Evolutionary conservation across 805 yeast species (phyloP).

Genomic region (Ogataea paraovalis): DNA sequence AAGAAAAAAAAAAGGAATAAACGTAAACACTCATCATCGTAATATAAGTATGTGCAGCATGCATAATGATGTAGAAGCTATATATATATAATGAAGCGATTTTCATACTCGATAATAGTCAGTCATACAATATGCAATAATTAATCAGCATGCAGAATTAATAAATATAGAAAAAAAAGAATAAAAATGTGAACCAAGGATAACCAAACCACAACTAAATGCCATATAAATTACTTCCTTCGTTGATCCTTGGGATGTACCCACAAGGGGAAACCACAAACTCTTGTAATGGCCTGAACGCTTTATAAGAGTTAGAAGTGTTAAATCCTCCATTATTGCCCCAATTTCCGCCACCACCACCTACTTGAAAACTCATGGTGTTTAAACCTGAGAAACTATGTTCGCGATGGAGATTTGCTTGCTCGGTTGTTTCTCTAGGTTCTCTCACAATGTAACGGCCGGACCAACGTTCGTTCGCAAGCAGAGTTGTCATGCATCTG

Average conservation of each 20-base stretch:
- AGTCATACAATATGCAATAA: too few species aligned
- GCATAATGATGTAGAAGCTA: too few species aligned
- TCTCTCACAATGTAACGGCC: slow-evolving; percentile 29
- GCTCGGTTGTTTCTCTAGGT: slow-evolving; percentile 1
- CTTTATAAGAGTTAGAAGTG: slow-evolving; percentile 8
- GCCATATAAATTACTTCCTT: slow-evolving; percentile 5
- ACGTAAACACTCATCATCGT: too few species aligned
- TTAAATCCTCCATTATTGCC: slow-evolving; percentile 4
- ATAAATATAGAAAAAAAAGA: too few species aligned
- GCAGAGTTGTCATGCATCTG: slow-evolving; percentile 32
- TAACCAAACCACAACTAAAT: too few species aligned
- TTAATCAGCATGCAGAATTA: too few species aligned
- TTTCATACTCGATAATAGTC: too few species aligned
- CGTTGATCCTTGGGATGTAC: slow-evolving; percentile 26
- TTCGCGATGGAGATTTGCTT: not conserved
- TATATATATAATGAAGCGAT: too few species aligned
- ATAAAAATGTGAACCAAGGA: too few species aligned
- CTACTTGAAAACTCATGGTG: not conserved
- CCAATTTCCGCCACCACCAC: not conserved
- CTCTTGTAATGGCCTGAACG: slow-evolving; percentile 27
- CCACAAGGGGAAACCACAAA: slow-evolving; percentile 33
- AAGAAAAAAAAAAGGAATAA: too few species aligned
- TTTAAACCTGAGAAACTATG: not conserved
- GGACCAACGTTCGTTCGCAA: slow-evolving; percentile 33
- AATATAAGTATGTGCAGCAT: too few species aligned